Evolutionary conservation across 2,329 filamentous ascomycete genomes (phyloP), one percentile per base, ranked within the genome.

Genomic region (Aspergillus transmontanensis): DNA sequence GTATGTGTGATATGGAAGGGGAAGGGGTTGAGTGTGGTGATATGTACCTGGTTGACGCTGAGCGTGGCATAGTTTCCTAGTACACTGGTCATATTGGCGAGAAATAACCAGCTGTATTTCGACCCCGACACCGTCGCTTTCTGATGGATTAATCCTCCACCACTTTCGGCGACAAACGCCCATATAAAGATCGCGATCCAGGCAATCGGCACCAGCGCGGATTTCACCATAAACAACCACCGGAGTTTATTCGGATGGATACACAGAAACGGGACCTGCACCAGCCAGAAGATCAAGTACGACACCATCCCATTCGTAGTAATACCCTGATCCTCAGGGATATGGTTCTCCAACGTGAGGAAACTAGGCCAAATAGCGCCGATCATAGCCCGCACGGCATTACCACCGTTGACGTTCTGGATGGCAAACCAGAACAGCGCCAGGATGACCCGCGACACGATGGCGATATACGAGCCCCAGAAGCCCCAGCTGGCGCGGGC

Each of bases 381-480:
- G 16, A 86, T 75, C 75, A 85, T 85, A 50, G 83, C 81, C 5
- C 78, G 76, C 10, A 86, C 78, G 0, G 81, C 79, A 61, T 85
- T 84, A 0, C 84, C 87, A 0, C 88, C 88, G 66, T 88, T 89
- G 64, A 87, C 86, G 46, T 85, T 86, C 67, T 90, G 87, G 54
- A 90, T 89, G 0, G 87, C 87, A 59, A 90, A 86, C 89, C 85
- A 87, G 74, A 87, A 86, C 21, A 86, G 72, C 6, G 84, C 85
- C 4, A 87, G 80, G 61, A 87, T 82, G 45, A 81, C 79, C 12
- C 85, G 79, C 0, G 82, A 84, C 9, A 86, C 69, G 58, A 87
- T 84, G 28, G 84, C 80, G 43, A 87, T 76, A 69, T 85, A 85
- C 28, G 82, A 84, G 59, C 85, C 84, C 79, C 82, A 86, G 75